Evolutionary conservation across 1,139 yeast genomes (phyloP), one percentile per base, ranked within the genome.

Genomic region (Sugiyamaella xylanicola): DNA sequence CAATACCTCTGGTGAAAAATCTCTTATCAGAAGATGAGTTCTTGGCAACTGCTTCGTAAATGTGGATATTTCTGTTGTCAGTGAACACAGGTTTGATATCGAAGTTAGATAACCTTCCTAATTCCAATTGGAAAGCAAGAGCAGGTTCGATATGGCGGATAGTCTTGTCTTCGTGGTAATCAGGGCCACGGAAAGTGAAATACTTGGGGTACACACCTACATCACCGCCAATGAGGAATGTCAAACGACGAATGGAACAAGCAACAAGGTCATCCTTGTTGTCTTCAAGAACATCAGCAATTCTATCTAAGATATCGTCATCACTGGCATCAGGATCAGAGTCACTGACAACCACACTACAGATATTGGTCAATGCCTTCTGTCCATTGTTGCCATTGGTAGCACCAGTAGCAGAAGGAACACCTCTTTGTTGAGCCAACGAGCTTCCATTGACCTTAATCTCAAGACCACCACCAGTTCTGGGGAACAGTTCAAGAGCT

Each of bases 71-170:
- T 78, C 98, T 86, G 80, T 95, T 93, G 72, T 92, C 97, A 58
- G 97, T 90, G 77, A 90, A 89, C 57, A 93, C 89, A 50, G 97
- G 98, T 71, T 87, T 90, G 74, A 93, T 90, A 74, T 89, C 85
- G 76, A 93, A 93, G 77, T 93, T 95, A 50, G 95, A 89, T 74
- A 93, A 81, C 77, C 98, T 85, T 68, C 91, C 95, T 64, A 93
- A 81, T 76, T 93, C 99, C 67, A 93, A 81, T 77, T 93, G 99
- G 87, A 86, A 93, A 56, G 99, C 99, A 68, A 93, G 80, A 46
- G 99, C 97, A 32, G 99, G 99, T 74, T 93, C 99, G 68, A 93
- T 90, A 71, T 93, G 97, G 77, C 99, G 92, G 72, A 93, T 89
- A 37, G 92, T 92, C 75, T 86, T 84, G 76, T 93, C 96, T 62